Evolutionary conservation across 2,329 filamentous ascomycete species (phyloP).

Genomic region (Sclerotinia sclerotiorum): DNA sequence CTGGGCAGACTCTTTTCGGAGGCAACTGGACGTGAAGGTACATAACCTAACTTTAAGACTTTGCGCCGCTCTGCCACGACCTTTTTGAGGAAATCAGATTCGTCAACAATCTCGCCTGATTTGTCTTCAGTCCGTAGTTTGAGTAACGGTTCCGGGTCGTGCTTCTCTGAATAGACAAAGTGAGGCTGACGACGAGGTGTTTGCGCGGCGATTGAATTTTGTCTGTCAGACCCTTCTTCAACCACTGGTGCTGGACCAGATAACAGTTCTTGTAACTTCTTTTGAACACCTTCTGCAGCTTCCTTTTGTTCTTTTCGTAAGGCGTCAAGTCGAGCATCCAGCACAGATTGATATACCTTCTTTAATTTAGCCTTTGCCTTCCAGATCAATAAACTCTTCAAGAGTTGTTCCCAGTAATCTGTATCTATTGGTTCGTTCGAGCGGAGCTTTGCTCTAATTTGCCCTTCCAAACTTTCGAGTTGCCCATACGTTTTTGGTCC

Average conservation of each 20-base stretch:
- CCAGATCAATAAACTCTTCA: slow-evolving; percentile 82
- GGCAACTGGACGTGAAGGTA: slow-evolving; percentile 55
- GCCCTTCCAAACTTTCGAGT: slow-evolving; percentile 79
- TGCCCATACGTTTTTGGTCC: slow-evolving; percentile 83
- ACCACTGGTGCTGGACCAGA: slow-evolving; percentile 39
- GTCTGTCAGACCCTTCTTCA: slow-evolving; percentile 33
- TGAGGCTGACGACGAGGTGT: slow-evolving; percentile 35
- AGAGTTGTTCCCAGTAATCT: slow-evolving; percentile 94
- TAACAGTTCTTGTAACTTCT: slow-evolving; percentile 53
- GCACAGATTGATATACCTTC: slow-evolving; percentile 73
- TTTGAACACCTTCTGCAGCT: slow-evolving; percentile 58
- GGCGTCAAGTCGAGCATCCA: slow-evolving; percentile 64
- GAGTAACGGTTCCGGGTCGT: slow-evolving; percentile 66
- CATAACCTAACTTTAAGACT: slow-evolving; percentile 63
- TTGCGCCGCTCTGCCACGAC: slow-evolving; percentile 60
- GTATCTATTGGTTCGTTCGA: slow-evolving; percentile 87
- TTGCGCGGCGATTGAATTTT: slow-evolving; percentile 14
- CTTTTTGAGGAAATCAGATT: slow-evolving; percentile 56
- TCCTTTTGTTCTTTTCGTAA: slow-evolving; percentile 67
- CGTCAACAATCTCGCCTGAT: slow-evolving; percentile 55
- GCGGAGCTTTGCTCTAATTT: slow-evolving; percentile 81
- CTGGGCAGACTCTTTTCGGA: slow-evolving; percentile 39
- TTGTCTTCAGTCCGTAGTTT: slow-evolving; percentile 66
- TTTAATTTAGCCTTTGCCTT: slow-evolving; percentile 86
- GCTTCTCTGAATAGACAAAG: slow-evolving; percentile 44